Conservation (phyloP, 75 land plant genomes). For the Sequoia sempervirens region DNA sequence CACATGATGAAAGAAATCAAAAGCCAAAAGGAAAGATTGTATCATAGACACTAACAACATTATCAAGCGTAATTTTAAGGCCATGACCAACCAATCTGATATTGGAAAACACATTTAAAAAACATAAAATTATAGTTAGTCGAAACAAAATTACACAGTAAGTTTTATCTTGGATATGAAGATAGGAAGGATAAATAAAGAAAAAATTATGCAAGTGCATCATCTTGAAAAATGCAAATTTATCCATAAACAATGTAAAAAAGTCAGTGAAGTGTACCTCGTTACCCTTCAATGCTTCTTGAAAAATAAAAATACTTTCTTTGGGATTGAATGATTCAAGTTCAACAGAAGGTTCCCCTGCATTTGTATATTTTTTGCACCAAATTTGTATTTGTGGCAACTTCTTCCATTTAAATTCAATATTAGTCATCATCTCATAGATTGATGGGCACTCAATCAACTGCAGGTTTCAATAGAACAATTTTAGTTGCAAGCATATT, state of each 20-base stretch:
- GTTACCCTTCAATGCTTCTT: conserved; percentile 55
- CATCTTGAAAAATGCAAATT: neutral
- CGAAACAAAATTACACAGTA: neutral
- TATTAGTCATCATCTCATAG: conserved; percentile 82
- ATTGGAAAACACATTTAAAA: neutral
- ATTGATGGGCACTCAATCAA: conserved; percentile 89
- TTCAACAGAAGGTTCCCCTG: conserved; percentile 21
- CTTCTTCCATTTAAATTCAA: conserved; percentile 62
- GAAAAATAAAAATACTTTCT: conserved; percentile 37
- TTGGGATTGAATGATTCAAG: conserved; percentile 37
- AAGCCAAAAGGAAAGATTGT: neutral
- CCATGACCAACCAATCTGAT: neutral
- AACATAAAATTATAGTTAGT: neutral
- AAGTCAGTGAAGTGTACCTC: conserved; percentile 26
- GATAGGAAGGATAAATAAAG: neutral
- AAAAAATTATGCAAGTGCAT: neutral
- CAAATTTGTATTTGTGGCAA: conserved; percentile 69
- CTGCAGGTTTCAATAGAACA: conserved; percentile 26
- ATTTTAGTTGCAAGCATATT: neutral
- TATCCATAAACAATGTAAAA: neutral
- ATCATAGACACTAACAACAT: neutral
- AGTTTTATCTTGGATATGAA: neutral
- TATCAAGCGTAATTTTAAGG: neutral
- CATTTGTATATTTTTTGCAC: conserved; percentile 38
- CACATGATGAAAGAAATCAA: neutral